These are phyloP conservation scores for Candida ficus DNA, from an alignment of 805 yeast genomes.

Conservation along the genomic window DNA sequence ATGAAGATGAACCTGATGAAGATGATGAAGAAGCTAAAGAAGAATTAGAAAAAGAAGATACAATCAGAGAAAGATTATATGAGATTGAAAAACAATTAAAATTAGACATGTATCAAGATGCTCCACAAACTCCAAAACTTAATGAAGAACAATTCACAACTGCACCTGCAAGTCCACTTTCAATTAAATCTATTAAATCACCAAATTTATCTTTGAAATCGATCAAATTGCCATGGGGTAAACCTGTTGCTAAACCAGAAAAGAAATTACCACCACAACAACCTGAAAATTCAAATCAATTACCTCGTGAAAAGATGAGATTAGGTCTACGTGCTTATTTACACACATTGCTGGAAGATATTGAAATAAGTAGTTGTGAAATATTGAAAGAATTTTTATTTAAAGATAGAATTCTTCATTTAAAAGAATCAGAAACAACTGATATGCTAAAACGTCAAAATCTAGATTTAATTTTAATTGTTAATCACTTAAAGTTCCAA, in stretches of 20 bases:
- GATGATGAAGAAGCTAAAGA: slow-evolving; percentile 18
- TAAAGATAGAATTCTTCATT: slow-evolving; percentile 30
- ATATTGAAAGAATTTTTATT: slow-evolving; percentile 50
- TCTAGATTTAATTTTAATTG: slow-evolving; percentile 55
- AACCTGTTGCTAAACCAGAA: not conserved
- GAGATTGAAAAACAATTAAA: slow-evolving; percentile 9
- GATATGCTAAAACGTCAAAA: slow-evolving; percentile 58
- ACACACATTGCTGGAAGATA: slow-evolving; percentile 43
- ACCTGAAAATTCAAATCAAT: slow-evolving; percentile 14
- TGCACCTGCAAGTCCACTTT: not conserved
- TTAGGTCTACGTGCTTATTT: slow-evolving; percentile 74
- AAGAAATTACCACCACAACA: not conserved
- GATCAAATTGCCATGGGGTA: slow-evolving; percentile 3
- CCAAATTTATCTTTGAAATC: slow-evolving; percentile 1
- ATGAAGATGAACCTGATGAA: slow-evolving; percentile 16
- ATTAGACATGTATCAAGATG: slow-evolving; percentile 1
- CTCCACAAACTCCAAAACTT: not conserved
- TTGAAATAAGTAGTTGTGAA: slow-evolving; percentile 50
- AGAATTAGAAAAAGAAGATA: slow-evolving; percentile 15
- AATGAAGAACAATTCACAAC: slow-evolving; percentile 3
- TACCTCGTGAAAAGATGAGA: slow-evolving; percentile 73
- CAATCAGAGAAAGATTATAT: slow-evolving; percentile 12
- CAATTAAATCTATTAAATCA: not conserved
- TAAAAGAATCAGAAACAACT: slow-evolving; percentile 37
- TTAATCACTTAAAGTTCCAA: slow-evolving; percentile 69